A percentile compares a stretch with the other conserved stretches of the same genome.
phyloP scores from a whole-genome alignment of 2,329 filamentous ascomycete species.

The Fusarium sp. region DNA sequence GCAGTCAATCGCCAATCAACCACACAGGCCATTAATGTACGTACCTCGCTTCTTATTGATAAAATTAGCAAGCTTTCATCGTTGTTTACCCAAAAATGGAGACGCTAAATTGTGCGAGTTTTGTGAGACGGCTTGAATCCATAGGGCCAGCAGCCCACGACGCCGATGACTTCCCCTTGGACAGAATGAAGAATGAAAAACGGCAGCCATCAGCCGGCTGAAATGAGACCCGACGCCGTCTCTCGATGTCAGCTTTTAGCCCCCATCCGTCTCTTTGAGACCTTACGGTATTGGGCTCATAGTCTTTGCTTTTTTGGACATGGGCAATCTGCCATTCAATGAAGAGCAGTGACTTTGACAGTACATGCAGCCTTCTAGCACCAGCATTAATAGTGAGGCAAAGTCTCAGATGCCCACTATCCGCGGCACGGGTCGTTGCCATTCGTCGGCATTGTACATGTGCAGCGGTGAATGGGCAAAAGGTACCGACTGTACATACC shows the following conservation, averaged over 20 bases:
- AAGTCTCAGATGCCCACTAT: conserved; percentile 10
- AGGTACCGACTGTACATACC: neutral
- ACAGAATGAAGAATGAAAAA: neutral
- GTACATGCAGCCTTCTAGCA: neutral
- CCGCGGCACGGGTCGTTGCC: conserved; percentile 18
- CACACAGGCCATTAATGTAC: neutral
- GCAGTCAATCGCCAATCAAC: neutral
- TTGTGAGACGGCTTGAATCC: conserved; percentile 5
- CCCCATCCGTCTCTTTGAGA: neutral
- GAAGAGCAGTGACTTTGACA: neutral
- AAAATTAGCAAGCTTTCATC: conserved; percentile 10
- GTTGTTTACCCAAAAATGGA: conserved; percentile 12
- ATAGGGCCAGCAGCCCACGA: conserved; percentile 14
- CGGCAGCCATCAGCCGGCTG: conserved; percentile 9
- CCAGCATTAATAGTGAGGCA: conserved; percentile 7
- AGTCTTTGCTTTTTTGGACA: conserved; percentile 8
- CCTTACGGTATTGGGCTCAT: conserved; percentile 15
- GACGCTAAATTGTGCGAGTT: conserved; percentile 10
- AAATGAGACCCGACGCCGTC: conserved; percentile 12
- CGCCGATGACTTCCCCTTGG: neutral
- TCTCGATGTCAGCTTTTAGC: conserved; percentile 40
- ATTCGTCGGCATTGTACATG: neutral
- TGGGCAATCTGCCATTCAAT: conserved; percentile 13
- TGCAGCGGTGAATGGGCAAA: conserved; percentile 29
- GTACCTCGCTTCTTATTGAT: neutral